phyloP scores from a whole-genome alignment of 2,329 filamentous ascomycete genomes.

The Verticillium nubilum region DNA sequence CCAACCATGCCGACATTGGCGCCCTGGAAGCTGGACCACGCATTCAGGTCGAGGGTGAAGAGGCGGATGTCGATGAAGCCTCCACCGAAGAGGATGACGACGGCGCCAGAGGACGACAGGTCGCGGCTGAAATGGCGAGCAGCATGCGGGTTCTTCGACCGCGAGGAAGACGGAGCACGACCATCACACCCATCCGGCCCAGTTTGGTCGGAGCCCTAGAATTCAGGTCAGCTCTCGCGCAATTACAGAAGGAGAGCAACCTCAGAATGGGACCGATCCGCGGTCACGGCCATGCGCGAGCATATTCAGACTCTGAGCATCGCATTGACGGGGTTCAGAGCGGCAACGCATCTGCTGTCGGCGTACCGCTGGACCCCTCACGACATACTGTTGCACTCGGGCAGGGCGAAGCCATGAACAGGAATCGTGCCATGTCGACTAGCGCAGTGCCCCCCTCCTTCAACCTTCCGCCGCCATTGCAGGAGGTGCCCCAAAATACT shows the following conservation, averaged over 20 bases:
- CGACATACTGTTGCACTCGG: slow-evolving; percentile 2
- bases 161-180: slow-evolving; percentile 59
- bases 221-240: slow-evolving; percentile 86
- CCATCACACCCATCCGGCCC: slow-evolving; percentile 80
- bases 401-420: slow-evolving; percentile 3
- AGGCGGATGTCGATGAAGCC: slow-evolving; percentile 28
- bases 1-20: slow-evolving; percentile 29
- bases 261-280: slow-evolving; percentile 63
- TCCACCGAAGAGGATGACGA: slow-evolving; percentile 32
- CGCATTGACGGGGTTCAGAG: slow-evolving; percentile 8
- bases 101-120: slow-evolving; percentile 53
- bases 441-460: slow-evolving; percentile 29
- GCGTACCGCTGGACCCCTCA: background rate
- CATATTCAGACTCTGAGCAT: slow-evolving; percentile 30
- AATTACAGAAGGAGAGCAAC: slow-evolving; percentile 76
- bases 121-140: slow-evolving; percentile 78
- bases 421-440: slow-evolving; percentile 40
- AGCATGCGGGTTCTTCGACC: slow-evolving; percentile 87
- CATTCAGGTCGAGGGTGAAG: slow-evolving; percentile 39
- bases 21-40: slow-evolving; percentile 38
- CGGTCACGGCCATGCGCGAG: slow-evolving; percentile 41
- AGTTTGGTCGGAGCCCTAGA: slow-evolving; percentile 91
- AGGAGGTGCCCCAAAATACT: slow-evolving; percentile 1
- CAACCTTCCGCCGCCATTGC: slow-evolving; percentile 7
- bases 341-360: slow-evolving; percentile 1